Evolutionary conservation across 1,284 basidiomycete genomes (phyloP), one percentile per base, ranked within the genome.

Genomic region (Malassezia nana): DNA sequence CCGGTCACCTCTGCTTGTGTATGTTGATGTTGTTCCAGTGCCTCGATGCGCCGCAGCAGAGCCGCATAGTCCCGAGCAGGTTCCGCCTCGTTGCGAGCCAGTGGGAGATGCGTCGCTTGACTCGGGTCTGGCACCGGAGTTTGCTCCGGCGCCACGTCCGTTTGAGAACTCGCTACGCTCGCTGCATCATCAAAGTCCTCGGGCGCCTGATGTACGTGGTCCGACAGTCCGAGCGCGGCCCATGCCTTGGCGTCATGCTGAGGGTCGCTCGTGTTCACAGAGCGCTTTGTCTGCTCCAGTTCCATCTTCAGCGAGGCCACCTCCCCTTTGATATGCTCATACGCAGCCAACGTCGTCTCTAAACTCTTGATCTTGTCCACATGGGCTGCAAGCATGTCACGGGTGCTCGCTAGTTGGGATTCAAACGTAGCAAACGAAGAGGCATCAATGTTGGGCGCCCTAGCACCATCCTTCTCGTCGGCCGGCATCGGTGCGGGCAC

Each of bases 331-430:
- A 96, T 82, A 8, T 78, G 78, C 55, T 94, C 89, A 65, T 95
- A 89, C 74, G 95, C 89, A 24, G 75, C 74, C 0, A 86, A 80
- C 42, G 94, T 80, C 33, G 79, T 80, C 67, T 95, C 90, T 28
- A 96, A 79, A 13, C 83, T 80, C 39, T 84, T 82, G 56, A 94
- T 85, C 75, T 89, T 88, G 57, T 90, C 87, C 31, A 89, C 81
- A 66, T 95, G 88, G 13, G 76, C 78, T 1, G 84, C 80, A 15
- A 96, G 79, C 0, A 84, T 85, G 0, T 80, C 76, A 66, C 94
- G 90, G 0, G 91, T 94, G 49, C 90, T 86, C 44, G 81, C 81
- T 13, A 98, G 80, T 72, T 95, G 87, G 3, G 79, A 74, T 69
- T 94, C 89, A 3, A 98, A 81, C 20, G 80, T 78, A 62, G 75